phyloP scores from a whole-genome alignment of 2,329 filamentous ascomycete genomes.

The Parascedosporium putredinis region DNA sequence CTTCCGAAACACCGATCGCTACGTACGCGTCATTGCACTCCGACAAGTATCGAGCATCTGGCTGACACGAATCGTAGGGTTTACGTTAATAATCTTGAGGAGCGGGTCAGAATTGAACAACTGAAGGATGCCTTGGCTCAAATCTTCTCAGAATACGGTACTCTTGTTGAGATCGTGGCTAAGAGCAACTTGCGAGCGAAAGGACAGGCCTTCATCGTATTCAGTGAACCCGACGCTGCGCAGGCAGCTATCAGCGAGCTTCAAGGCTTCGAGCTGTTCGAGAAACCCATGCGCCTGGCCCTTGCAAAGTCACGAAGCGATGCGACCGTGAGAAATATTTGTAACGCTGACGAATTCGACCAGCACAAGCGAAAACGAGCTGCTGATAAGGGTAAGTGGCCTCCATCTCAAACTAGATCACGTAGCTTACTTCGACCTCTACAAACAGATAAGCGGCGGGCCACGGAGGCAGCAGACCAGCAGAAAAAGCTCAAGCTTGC shows the following conservation, averaged over 20 bases:
- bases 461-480: constrained; percentile 66
- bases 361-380: constrained; percentile 72
- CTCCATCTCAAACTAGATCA: background rate
- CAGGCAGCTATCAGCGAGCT: constrained; percentile 74
- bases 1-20: constrained; percentile 39
- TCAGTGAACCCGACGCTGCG: constrained; percentile 71
- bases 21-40: constrained; percentile 68
- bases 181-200: constrained; percentile 88
- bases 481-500: constrained; percentile 64
- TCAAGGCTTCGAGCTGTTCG: constrained; percentile 87
- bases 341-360: constrained; percentile 74
- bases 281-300: constrained; percentile 77
- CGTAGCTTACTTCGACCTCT: background rate
- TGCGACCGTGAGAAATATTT: constrained; percentile 66
- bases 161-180: constrained; percentile 71
- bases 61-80: constrained; percentile 40
- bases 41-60: constrained; percentile 39
- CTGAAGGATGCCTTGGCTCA: constrained; percentile 63
- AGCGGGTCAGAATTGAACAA: constrained; percentile 73
- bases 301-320: constrained; percentile 79
- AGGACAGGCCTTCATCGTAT: constrained; percentile 92
- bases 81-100: constrained; percentile 77
- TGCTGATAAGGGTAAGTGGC: constrained; percentile 71
- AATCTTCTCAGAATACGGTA: constrained; percentile 84
- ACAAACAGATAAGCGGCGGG: constrained; percentile 24